Evolutionary conservation across 2,329 filamentous ascomycete species (phyloP).

Genomic region (Penicillium sp.): DNA sequence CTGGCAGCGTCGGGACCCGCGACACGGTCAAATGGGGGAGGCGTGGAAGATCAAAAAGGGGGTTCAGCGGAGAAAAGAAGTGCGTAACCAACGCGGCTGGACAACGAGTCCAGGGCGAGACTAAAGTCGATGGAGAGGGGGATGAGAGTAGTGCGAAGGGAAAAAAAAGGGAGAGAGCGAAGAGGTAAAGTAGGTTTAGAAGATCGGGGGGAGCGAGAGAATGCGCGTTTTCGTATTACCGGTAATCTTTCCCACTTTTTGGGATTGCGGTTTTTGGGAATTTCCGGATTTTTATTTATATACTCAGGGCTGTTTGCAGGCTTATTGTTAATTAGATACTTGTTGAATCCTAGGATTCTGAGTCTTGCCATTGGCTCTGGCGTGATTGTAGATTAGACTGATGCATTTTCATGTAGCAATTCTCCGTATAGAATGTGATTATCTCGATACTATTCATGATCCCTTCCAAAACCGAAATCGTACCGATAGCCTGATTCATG

Average conservation of each 20-base stretch:
- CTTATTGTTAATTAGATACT: neutral
- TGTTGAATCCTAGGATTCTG: neutral
- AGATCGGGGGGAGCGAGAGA: constrained; percentile 1
- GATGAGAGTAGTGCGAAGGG: constrained; percentile 7
- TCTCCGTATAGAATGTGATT: neutral
- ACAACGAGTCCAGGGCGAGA: constrained; percentile 24
- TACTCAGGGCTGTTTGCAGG: neutral
- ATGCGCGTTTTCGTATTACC: constrained; percentile 4
- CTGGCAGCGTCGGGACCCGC: constrained; percentile 36
- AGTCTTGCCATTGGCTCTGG: neutral
- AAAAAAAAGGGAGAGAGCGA: constrained; percentile 17
- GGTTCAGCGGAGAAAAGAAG: constrained; percentile 1
- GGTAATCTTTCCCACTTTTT: neutral
- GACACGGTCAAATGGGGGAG: constrained; percentile 25
- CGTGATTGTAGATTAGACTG: neutral
- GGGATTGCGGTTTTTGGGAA: neutral
- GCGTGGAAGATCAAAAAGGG: constrained; percentile 2
- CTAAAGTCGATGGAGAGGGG: constrained; percentile 2
- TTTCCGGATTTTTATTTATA: neutral
- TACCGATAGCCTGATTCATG: neutral
- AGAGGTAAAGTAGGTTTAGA: constrained; percentile 2
- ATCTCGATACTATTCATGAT: neutral
- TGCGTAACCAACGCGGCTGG: constrained; percentile 24
- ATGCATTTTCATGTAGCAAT: neutral
- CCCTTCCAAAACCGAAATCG: neutral